Evolutionary conservation across 2,329 filamentous ascomycete genomes (phyloP), one percentile per base, ranked within the genome.

Genomic region (Sporothrix sp.): DNA sequence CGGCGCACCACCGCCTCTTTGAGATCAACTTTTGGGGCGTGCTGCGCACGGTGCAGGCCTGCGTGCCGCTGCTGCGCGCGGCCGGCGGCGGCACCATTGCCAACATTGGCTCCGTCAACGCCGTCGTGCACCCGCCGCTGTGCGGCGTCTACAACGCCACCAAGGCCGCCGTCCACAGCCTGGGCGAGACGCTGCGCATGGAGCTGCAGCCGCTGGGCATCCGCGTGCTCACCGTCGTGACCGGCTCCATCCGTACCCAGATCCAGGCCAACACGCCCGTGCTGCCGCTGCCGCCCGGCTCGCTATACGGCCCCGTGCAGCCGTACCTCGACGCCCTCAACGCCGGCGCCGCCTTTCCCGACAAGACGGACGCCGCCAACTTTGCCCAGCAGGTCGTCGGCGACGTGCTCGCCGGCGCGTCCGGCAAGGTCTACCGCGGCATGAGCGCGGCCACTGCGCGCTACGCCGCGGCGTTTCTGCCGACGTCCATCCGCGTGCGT

Each of bases 1-100:
- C 20, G 7, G 37, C 9, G 10, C n/a, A n/a, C n/a, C 37, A 21
- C 11, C 56, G 56, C 25, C 54, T 71, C 46, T 71, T 69, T 53
- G 68, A 72, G 7, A 60, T 69, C 37, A 75, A 75, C 53, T 57
- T 71, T 27, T 71, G 66, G 59, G 68, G 65, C 0, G 52, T 61
- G 1, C 54, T 72, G 8, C 54, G 57, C 7, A 60, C 69, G 21
- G 63, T 62, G 2, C 64, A 73, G 30, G 62, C 64, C 0, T 72
- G 72, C 52, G 25, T 58, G 5, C 59, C 58, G 3, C 55, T 64
- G 10, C 40, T 61, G 5, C 57, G 64, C 25, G 56, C 56, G 27
- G 51, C 58, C n/a, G n/a, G n/a, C 21, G 57, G 54, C 25, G 60
- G 59, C 16, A 57, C 59, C 7, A 52, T 65, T 48, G 57, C 61